Percentiles rank a stretch among this genome's conserved stretches.
These are phyloP conservation scores for Cyberlindnera americana DNA, from an alignment of 805 yeast genomes.

Conservation along the genomic window DNA sequence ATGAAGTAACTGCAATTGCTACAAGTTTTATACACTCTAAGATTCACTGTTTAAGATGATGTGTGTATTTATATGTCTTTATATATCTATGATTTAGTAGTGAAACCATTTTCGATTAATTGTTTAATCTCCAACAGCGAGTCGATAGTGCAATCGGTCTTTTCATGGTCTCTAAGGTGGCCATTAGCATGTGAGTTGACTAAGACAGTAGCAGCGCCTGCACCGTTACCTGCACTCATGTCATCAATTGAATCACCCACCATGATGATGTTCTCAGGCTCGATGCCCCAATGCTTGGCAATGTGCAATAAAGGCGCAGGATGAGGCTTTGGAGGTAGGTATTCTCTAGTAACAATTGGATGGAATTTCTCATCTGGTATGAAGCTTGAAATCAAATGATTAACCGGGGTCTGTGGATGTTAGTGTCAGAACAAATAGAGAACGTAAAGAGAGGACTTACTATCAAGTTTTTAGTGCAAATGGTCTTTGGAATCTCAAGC, in stretches of 20 bases:
- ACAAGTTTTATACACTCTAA: slow-evolving; percentile 18
- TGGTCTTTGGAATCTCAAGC: slow-evolving; percentile 42
- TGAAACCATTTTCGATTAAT: slow-evolving; percentile 35
- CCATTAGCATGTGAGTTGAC: slow-evolving; percentile 50
- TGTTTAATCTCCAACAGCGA: slow-evolving; percentile 36
- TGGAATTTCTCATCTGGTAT: slow-evolving; percentile 41
- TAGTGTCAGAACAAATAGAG: no score
- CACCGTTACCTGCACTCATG: slow-evolving; percentile 58
- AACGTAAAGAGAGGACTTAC: no score
- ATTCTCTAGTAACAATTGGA: slow-evolving; percentile 59
- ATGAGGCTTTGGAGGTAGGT: slow-evolving; percentile 65
- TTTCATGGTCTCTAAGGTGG: slow-evolving; percentile 35
- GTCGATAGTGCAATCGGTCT: slow-evolving; percentile 25
- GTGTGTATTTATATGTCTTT: neutral
- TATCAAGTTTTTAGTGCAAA: slow-evolving; percentile 58
- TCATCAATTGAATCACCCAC: slow-evolving; percentile 75
- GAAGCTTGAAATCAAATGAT: slow-evolving; percentile 43
- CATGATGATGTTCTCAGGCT: slow-evolving; percentile 52
- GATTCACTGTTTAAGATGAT: neutral
- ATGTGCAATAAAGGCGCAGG: slow-evolving; percentile 62
- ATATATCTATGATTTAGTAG: neutral
- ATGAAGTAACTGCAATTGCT: slow-evolving; percentile 12
- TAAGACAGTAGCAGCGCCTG: slow-evolving; percentile 58
- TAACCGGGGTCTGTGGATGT: slow-evolving; percentile 51
- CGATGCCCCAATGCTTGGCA: slow-evolving; percentile 43